These are phyloP conservation scores for Echeveria elegans DNA, from an alignment of 164 flowering plant genomes.

Conservation along the genomic window DNA sequence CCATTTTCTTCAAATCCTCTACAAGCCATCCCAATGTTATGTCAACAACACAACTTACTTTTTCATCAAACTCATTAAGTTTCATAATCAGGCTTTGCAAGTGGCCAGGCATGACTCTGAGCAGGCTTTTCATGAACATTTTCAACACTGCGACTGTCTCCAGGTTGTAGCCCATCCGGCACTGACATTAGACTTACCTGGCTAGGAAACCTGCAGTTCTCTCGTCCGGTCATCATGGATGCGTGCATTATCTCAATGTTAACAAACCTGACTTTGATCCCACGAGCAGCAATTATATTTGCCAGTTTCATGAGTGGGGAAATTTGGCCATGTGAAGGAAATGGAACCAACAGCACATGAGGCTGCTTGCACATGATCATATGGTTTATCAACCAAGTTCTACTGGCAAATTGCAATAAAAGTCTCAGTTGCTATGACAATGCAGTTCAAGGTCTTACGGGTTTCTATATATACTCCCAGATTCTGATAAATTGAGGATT, in stretches of 20 bases:
- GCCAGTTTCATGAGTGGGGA: slow-evolving; percentile 8
- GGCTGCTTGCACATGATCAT: background rate
- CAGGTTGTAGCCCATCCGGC: slow-evolving; percentile 8
- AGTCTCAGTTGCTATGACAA: background rate
- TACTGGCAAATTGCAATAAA: too few relatives aligned
- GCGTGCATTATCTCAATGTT: slow-evolving; percentile 8
- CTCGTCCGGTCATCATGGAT: background rate
- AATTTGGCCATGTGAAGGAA: slow-evolving; percentile 8
- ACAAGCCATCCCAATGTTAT: background rate
- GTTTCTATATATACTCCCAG: background rate
- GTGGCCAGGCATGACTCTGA: slow-evolving; percentile 6
- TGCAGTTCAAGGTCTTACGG: background rate
- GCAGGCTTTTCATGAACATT: background rate
- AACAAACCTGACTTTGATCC: slow-evolving; percentile 6
- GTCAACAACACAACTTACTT: slow-evolving; percentile 4
- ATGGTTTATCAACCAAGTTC: background rate
- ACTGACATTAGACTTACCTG: slow-evolving; percentile 1
- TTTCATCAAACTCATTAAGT: background rate
- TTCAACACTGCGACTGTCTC: background rate
- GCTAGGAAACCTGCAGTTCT: background rate
- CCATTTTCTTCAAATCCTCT: slow-evolving; percentile 6
- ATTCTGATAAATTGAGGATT: background rate
- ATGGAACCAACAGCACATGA: slow-evolving; percentile 7
- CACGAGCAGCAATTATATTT: background rate
- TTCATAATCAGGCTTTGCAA: slow-evolving; percentile 1